Percentiles rank a stretch among this genome's conserved stretches.
These are phyloP conservation scores for Leucosporidium yakuticum DNA, from an alignment of 768 basidiomycete genomes.

Conservation along the genomic window DNA sequence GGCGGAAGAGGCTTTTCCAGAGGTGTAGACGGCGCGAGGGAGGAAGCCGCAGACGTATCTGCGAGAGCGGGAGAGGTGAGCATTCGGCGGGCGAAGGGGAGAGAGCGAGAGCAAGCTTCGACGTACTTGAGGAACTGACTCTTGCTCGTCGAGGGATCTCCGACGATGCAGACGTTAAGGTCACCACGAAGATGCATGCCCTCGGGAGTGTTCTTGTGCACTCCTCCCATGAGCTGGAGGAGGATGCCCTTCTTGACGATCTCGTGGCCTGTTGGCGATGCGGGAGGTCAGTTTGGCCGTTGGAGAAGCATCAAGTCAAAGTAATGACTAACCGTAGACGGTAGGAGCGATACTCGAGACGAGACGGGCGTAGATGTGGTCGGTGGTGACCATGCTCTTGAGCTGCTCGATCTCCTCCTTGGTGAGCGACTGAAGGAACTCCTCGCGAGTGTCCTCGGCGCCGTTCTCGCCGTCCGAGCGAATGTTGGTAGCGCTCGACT, in stretches of 20 bases:
- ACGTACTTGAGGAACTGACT: constrained; percentile 95
- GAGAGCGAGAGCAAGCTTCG: not conserved
- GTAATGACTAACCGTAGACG: constrained; percentile 60
- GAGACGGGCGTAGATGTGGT: constrained; percentile 88
- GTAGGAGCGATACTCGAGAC: constrained; percentile 95
- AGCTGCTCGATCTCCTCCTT: constrained; percentile 93
- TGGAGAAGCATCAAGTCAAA: not conserved
- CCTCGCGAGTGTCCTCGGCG: constrained; percentile 50
- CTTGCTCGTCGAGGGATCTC: constrained; percentile 95
- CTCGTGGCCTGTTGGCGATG: constrained; percentile 60
- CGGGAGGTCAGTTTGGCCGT: not conserved
- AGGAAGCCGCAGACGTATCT: constrained; percentile 98
- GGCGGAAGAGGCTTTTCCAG: constrained; percentile 98
- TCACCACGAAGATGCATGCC: constrained; percentile 98
- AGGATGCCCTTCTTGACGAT: constrained; percentile 97
- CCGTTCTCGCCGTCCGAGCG: constrained; percentile 83
- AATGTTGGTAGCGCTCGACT: constrained; percentile 74
- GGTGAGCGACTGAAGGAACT: constrained; percentile 82
- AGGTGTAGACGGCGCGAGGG: constrained; percentile 95
- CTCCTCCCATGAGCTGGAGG: constrained; percentile 95
- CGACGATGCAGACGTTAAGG: constrained; percentile 96
- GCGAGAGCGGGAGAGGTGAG: not conserved
- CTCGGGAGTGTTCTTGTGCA: constrained; percentile 91
- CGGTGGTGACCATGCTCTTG: constrained; percentile 84
- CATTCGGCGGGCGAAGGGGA: constrained; percentile 11